These are phyloP conservation scores for Chalciporus chontae DNA, from an alignment of 768 basidiomycete species.

Conservation along the genomic window DNA sequence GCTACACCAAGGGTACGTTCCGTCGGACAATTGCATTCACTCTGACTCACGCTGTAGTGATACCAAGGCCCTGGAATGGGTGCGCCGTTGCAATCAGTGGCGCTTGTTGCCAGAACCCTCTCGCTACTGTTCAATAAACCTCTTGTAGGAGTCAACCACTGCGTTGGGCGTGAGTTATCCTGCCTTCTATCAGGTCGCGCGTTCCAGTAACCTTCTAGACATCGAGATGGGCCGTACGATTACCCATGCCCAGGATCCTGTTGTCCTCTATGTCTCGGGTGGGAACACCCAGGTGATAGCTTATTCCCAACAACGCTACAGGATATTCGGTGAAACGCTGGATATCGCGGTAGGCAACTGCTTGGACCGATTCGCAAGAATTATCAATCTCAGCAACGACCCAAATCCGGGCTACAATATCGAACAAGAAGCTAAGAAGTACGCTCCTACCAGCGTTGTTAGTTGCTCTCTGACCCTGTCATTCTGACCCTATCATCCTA, in stretches of 20 bases:
- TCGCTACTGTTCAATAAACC: conserved; percentile 88
- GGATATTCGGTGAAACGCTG: conserved; percentile 97
- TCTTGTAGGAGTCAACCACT: conserved; percentile 97
- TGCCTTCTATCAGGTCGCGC: background rate
- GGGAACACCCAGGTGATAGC: conserved; percentile 99
- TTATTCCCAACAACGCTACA: conserved; percentile 94
- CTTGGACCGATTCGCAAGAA: conserved; percentile 93
- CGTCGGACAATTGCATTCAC: background rate
- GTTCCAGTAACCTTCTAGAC: conserved; percentile 46
- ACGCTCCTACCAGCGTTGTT: conserved; percentile 1
- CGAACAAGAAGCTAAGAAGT: conserved; percentile 94
- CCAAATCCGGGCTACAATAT: conserved; percentile 97
- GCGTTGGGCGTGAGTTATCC: conserved; percentile 80
- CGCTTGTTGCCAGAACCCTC: conserved; percentile 87
- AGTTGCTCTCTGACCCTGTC: conserved; percentile 2
- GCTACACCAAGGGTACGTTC: conserved; percentile 88
- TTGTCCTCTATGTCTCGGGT: conserved; percentile 97
- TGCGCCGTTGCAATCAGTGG: conserved; percentile 92
- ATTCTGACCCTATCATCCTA: conserved; percentile 30
- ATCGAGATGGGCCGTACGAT: conserved; percentile 98
- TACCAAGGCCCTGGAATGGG: conserved; percentile 96
- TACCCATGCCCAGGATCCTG: conserved; percentile 90
- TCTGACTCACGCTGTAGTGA: background rate
- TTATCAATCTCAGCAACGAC: conserved; percentile 92
- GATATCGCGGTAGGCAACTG: conserved; percentile 99